Percentiles rank a stretch among this genome's conserved stretches.
Evolutionary conservation across 2,329 filamentous ascomycete species (phyloP).

Genomic region (Hansfordia pulvinata): DNA sequence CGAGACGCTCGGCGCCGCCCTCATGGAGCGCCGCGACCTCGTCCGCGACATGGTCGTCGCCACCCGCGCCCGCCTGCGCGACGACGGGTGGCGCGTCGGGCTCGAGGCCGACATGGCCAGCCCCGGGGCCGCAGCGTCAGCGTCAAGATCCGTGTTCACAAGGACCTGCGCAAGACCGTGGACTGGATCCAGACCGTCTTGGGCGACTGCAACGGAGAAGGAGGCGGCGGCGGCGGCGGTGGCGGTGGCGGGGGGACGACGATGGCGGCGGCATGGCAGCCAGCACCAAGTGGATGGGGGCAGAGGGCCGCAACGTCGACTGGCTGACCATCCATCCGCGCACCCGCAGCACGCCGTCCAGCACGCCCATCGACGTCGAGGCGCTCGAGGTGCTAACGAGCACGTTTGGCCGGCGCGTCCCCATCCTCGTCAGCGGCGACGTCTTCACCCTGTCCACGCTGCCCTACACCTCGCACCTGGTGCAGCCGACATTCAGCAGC

Average conservation of each 20-base stretch:
- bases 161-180: constrained; percentile 45
- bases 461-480: constrained; percentile 25
- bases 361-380: constrained; percentile 45
- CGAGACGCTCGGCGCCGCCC: constrained; percentile 52
- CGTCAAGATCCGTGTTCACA: constrained; percentile 58
- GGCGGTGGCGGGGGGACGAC: too few species aligned
- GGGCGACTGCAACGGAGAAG: constrained; percentile 32
- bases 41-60: constrained; percentile 52
- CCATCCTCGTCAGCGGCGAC: constrained; percentile 56
- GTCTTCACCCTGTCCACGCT: constrained; percentile 43
- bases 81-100: constrained; percentile 38
- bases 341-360: constrained; percentile 46
- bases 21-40: constrained; percentile 51
- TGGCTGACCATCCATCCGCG: constrained; percentile 60
- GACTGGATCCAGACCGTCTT: constrained; percentile 52
- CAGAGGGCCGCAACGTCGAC: constrained; percentile 37
- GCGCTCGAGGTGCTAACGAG: constrained; percentile 42
- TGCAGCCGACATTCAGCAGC: constrained; percentile 11
- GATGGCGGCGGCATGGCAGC: too few species aligned
- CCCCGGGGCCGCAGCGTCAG: constrained; percentile 43
- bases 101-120: constrained; percentile 24
- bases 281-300: too few species aligned
- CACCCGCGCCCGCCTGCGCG: constrained; percentile 34
- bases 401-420: constrained; percentile 38
- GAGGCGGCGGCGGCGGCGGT: constrained; percentile 9